phyloP scores from a whole-genome alignment of 306 rosid species.

The Ammopiptanthus mongolicus region DNA sequence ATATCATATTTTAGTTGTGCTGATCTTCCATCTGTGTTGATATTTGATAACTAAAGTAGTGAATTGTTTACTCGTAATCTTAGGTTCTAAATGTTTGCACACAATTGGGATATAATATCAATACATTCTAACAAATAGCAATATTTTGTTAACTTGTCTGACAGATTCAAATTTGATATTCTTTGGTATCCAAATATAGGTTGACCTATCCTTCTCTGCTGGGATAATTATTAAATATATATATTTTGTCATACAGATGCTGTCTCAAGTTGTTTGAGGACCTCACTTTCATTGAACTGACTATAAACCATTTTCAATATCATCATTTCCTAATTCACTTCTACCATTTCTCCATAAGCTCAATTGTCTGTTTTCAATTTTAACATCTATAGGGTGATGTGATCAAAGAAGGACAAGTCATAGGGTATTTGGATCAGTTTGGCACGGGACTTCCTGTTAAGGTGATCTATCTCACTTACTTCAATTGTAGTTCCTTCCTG shows the following conservation, averaged over 20 bases:
- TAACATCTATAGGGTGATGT: conserved; percentile 62
- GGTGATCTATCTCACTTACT: conserved; percentile 43
- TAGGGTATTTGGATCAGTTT: conserved; percentile 92
- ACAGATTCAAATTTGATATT: not conserved
- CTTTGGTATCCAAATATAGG: not conserved
- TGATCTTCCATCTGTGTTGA: not conserved
- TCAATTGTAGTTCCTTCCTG: conserved; percentile 1
- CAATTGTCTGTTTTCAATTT: conserved; percentile 18
- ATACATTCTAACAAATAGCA: not conserved
- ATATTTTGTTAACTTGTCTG: not conserved
- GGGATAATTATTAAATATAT: not conserved
- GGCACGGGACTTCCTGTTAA: conserved; percentile 81
- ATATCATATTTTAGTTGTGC: conserved; percentile 5
- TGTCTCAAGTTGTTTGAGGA: conserved; percentile 8
- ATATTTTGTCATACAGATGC: not conserved
- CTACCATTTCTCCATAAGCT: conserved; percentile 3
- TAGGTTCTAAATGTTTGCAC: not conserved
- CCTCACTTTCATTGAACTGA: conserved; percentile 1
- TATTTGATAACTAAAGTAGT: not conserved
- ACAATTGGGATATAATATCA: not conserved
- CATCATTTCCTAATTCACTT: conserved; percentile 19
- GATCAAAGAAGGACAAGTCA: conserved; percentile 84
- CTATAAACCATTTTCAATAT: conserved; percentile 3
- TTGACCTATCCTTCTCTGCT: not conserved
- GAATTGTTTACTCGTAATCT: not conserved